Conservation (phyloP, 2,329 filamentous ascomycete genomes). For the Pseudogymnoascus sp. region DNA sequence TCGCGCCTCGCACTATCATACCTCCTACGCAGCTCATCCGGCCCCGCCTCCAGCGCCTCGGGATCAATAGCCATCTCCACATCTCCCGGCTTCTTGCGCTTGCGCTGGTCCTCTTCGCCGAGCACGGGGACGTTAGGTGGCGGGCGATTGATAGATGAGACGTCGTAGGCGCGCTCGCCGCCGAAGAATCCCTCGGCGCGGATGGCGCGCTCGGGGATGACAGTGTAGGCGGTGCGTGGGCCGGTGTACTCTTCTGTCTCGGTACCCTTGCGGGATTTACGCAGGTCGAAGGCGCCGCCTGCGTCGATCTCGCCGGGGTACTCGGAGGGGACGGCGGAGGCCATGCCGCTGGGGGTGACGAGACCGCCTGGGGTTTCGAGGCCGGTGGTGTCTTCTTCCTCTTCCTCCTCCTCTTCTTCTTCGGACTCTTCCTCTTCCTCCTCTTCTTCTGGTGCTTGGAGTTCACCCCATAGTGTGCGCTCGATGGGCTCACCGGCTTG, state of each 20-base stretch:
- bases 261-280: slow-evolving; percentile 75
- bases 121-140: slow-evolving; percentile 57
- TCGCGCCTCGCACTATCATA: slow-evolving; percentile 66
- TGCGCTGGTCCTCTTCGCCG: slow-evolving; percentile 71
- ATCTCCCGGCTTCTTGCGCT: slow-evolving; percentile 93
- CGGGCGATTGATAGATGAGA: slow-evolving; percentile 38
- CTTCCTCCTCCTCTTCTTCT: slow-evolving; percentile 60
- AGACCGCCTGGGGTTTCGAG: slow-evolving; percentile 67
- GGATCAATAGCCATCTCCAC: slow-evolving; percentile 87
- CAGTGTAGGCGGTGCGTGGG: slow-evolving; percentile 75
- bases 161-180: slow-evolving; percentile 85
- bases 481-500: slow-evolving; percentile 73
- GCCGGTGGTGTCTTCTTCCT: slow-evolving; percentile 53
- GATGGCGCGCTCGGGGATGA: slow-evolving; percentile 81
- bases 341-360: slow-evolving; percentile 73
- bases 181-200: slow-evolving; percentile 91
- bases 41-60: slow-evolving; percentile 67
- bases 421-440: slow-evolving; percentile 61
- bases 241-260: slow-evolving; percentile 75
- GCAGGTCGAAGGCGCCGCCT: slow-evolving; percentile 79
- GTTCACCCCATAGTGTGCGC: slow-evolving; percentile 81
- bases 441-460: slow-evolving; percentile 69
- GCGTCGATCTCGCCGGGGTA: slow-evolving; percentile 67
- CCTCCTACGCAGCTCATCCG: slow-evolving; percentile 69
- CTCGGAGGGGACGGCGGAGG: slow-evolving; percentile 73